These are phyloP conservation scores for Artomyces pyxidatus DNA, from an alignment of 768 basidiomycete species.

Conservation along the genomic window DNA sequence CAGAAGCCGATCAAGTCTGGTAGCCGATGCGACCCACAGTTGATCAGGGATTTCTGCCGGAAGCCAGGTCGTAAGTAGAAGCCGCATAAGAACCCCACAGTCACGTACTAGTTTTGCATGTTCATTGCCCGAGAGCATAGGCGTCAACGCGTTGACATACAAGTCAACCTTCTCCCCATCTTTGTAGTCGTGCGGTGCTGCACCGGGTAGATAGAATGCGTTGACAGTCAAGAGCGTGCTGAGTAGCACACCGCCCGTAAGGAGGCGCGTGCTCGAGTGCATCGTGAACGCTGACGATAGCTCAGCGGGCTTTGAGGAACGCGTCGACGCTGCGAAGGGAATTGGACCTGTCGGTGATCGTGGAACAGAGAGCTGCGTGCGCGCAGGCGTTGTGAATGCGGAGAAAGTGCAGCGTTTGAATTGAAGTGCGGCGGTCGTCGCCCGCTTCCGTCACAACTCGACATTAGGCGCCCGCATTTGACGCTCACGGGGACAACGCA, in stretches of 20 bases:
- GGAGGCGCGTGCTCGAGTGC: constrained; percentile 12
- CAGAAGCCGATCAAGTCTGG: background rate
- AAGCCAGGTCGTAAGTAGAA: background rate
- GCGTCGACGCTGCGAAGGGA: too few relatives aligned
- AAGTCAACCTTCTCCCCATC: constrained; percentile 68
- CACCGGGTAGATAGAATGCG: constrained; percentile 89
- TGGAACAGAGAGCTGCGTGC: too few relatives aligned
- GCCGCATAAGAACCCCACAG: background rate
- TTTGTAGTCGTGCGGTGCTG: constrained; percentile 80
- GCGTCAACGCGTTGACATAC: constrained; percentile 84
- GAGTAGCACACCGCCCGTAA: constrained; percentile 15
- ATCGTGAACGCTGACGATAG: too few relatives aligned
- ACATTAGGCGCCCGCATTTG: too few relatives aligned
- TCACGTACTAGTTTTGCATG: constrained; percentile 65
- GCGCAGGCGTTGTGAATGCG: too few relatives aligned
- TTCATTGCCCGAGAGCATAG: constrained; percentile 62
- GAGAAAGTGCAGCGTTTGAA: too few relatives aligned
- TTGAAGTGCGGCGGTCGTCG: too few relatives aligned
- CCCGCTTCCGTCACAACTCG: too few relatives aligned
- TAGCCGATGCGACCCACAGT: constrained; percentile 43
- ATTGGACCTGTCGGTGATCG: too few relatives aligned
- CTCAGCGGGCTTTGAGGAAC: too few relatives aligned
- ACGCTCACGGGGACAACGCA: too few relatives aligned
- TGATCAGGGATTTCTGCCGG: constrained; percentile 79
- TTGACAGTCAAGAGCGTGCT: constrained; percentile 17